Percentiles rank a stretch among this genome's conserved stretches.
These are phyloP conservation scores for Seiridium cupressi DNA, from an alignment of 2,329 filamentous ascomycete genomes.

Conservation along the genomic window DNA sequence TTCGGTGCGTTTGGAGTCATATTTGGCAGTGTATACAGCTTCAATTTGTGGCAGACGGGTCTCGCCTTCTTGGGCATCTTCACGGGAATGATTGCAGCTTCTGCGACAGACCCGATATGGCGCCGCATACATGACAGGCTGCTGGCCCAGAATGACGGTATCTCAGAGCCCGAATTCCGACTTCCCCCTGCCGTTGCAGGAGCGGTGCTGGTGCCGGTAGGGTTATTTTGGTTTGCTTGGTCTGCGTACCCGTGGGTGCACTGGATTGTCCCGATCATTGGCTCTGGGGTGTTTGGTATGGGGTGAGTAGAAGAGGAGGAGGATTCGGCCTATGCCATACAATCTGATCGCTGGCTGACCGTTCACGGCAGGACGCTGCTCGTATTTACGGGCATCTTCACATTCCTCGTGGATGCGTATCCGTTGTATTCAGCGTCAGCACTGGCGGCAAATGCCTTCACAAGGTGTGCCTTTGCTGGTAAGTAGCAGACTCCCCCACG, in stretches of 20 bases:
- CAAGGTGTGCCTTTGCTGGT: constrained; percentile 73
- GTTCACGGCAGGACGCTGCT: constrained; percentile 60
- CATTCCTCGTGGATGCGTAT: constrained; percentile 74
- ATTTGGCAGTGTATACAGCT: constrained; percentile 71
- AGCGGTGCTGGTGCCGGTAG: constrained; percentile 73
- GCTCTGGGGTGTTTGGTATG: constrained; percentile 66
- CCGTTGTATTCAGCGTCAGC: constrained; percentile 73
- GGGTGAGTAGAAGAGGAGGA: constrained; percentile 50
- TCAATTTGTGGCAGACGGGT: constrained; percentile 78
- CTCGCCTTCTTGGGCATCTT: constrained; percentile 73
- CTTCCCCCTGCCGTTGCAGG: constrained; percentile 74
- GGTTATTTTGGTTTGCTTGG: constrained; percentile 89
- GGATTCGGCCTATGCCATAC: background rate
- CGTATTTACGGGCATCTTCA: constrained; percentile 82
- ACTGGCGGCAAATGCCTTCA: constrained; percentile 80
- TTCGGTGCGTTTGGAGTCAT: constrained; percentile 85
- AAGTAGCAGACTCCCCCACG: constrained; percentile 22
- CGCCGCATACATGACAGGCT: constrained; percentile 56
- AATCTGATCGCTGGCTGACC: background rate
- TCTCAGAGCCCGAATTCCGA: constrained; percentile 82
- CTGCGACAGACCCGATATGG: constrained; percentile 66
- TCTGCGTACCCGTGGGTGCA: constrained; percentile 72
- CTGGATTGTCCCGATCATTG: constrained; percentile 76
- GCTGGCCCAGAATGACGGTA: constrained; percentile 47
- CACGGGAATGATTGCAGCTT: constrained; percentile 64